A percentile compares a stretch with the other conserved stretches of the same genome.
Conservation (phyloP, 176 grass and related monocot species). For the Chrysopogon serrulatus region DNA sequence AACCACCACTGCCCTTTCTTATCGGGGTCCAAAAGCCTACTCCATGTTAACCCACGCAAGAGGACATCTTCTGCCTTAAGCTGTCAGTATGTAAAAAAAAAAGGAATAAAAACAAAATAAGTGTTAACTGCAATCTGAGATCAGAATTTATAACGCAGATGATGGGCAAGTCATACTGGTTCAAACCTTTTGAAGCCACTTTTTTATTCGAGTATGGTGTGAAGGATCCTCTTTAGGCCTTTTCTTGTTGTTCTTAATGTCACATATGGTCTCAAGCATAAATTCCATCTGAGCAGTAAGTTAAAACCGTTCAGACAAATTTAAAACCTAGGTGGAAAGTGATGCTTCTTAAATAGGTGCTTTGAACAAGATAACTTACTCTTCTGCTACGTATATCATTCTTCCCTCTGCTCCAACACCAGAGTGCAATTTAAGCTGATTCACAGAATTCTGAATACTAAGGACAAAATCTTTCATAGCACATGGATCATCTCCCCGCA, state of each 20-base stretch:
- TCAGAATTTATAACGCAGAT: not conserved
- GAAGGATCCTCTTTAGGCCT: conserved; percentile 72
- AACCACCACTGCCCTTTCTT: conserved; percentile 99
- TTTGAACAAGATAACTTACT: conserved; percentile 48
- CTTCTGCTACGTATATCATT: conserved; percentile 61
- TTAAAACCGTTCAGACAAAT: conserved; percentile 21
- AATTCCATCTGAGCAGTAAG: conserved; percentile 77
- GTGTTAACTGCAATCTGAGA: conserved; percentile 6
- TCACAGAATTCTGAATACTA: conserved; percentile 61
- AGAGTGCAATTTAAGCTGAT: conserved; percentile 56
- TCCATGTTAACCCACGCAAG: conserved; percentile 80
- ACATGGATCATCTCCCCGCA: conserved; percentile 71
- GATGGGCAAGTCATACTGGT: not conserved
- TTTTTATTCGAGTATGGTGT: conserved; percentile 78
- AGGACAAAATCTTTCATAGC: conserved; percentile 97
- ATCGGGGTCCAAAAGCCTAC: conserved; percentile 69
- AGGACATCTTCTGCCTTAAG: conserved; percentile 68
- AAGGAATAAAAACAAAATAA: conserved; percentile 18
- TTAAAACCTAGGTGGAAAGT: conserved; percentile 6
- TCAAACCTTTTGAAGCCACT: conserved; percentile 93
- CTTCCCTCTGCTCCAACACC: conserved; percentile 39
- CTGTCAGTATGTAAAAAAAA: conserved; percentile 40
- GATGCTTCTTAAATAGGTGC: conserved; percentile 6
- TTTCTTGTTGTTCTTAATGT: conserved; percentile 98
- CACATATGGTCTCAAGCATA: conserved; percentile 91